Conservation (phyloP, 2,329 filamentous ascomycete species). For the Pyricularia sp. region DNA sequence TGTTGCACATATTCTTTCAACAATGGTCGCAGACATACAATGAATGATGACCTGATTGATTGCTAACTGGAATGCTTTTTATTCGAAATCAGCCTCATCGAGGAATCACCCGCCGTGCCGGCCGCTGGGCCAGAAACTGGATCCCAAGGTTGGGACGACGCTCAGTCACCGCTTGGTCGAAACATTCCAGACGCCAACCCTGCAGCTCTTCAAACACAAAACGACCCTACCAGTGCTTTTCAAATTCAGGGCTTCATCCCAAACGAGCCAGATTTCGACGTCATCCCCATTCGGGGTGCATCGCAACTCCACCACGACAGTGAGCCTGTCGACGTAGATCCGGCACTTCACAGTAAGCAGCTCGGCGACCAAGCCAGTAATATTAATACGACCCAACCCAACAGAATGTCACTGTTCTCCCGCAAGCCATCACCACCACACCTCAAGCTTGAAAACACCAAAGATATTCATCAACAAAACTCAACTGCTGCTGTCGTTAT, state of each 20-base stretch:
- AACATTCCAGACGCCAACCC: conserved; percentile 28
- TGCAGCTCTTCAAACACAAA: conserved; percentile 29
- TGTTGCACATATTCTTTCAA: not conserved
- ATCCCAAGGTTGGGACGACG: conserved; percentile 7
- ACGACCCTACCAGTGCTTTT: conserved; percentile 5
- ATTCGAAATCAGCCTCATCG: not conserved
- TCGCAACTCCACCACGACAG: conserved; percentile 11
- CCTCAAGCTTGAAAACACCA: conserved; percentile 30
- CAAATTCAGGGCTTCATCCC: not conserved
- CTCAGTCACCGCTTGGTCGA: conserved; percentile 17
- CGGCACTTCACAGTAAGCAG: conserved; percentile 5
- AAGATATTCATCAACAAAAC: conserved; percentile 16
- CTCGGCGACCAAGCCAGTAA: conserved; percentile 15
- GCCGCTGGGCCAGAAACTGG: conserved; percentile 13
- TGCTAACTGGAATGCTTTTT: conserved; percentile 1
- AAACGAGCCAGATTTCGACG: conserved; percentile 17
- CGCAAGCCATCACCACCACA: conserved; percentile 39
- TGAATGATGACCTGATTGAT: not conserved
- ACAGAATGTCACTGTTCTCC: conserved; percentile 34
- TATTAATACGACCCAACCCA: conserved; percentile 23
- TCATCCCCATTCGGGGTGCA: conserved; percentile 25
- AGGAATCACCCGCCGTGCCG: not conserved
- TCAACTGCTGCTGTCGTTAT: conserved; percentile 4
- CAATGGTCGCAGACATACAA: not conserved
- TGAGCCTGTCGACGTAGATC: conserved; percentile 5